Percentiles rank a stretch among this genome's conserved stretches.
phyloP scores from a whole-genome alignment of 345 rosid genomes.

The Physaria fendleri region DNA sequence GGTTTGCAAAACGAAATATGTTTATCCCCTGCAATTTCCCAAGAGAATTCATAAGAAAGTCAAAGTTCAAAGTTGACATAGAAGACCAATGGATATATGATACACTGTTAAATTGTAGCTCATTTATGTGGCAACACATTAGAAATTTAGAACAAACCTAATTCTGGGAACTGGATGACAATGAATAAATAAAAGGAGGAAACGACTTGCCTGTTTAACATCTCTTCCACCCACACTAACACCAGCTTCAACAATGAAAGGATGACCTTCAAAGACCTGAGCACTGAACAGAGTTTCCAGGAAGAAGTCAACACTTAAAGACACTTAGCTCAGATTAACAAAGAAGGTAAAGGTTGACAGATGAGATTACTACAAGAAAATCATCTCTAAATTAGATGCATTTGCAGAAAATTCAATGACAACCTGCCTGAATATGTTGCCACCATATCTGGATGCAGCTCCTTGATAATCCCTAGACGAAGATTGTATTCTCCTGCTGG shows the following conservation, averaged over 20 bases:
- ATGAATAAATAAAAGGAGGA: background rate
- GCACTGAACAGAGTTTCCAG: conserved; percentile 51
- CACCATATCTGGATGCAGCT: conserved; percentile 96
- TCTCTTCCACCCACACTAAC: conserved; percentile 93
- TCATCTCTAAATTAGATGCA: background rate
- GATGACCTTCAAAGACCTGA: conserved; percentile 98
- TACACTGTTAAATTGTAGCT: background rate
- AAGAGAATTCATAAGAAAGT: background rate
- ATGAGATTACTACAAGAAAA: background rate
- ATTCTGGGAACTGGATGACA: background rate
- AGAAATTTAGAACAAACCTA: background rate
- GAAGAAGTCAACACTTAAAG: conserved; percentile 13
- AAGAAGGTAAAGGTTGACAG: background rate
- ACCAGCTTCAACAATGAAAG: conserved; percentile 97
- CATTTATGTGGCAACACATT: background rate
- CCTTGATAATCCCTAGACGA: conserved; percentile 95
- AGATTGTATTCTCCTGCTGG: conserved; percentile 99
- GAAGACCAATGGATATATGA: background rate
- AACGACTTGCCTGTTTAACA: conserved; percentile 69
- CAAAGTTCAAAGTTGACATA: background rate
- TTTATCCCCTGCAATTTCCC: conserved; percentile 60
- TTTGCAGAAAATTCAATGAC: conserved; percentile 23
- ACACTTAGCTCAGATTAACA: background rate
- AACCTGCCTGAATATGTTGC: conserved; percentile 98
- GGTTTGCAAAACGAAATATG: conserved; percentile 89